Base-by-base conservation (phyloP, 352 stramenopile species). In the Chrysophaeum taylorii region DNA sequence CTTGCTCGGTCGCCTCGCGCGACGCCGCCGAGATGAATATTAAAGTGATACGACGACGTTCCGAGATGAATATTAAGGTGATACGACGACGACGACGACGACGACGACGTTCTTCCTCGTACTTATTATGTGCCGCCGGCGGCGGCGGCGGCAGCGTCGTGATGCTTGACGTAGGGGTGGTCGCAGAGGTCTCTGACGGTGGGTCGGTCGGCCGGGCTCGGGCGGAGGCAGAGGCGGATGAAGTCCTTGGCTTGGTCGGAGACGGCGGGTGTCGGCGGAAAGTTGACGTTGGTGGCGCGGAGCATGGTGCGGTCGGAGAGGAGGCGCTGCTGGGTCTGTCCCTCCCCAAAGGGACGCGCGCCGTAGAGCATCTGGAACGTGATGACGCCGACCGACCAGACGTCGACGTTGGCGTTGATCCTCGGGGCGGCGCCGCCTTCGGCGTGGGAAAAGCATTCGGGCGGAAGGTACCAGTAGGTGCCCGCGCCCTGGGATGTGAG, bases 391-490 rank as follows among this genome's bases (percentile, higher is more conserved):
- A 94, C 84, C 16, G 82, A 91, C 90, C 90, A 96, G 4, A 95
- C 89, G 79, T 96, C 91, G 0, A 96, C 89, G 79, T 95, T 92
- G 72, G 84, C 87, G 57, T 82, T 89, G 63, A 81, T 79, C 18
- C 57, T 61, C 39, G 77, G 64, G n/a, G n/a, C n/a, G 18, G 64
- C 29, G 61, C 39, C 74, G 54, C 76, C 76, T 62, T 83, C 73
- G 50, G 82, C 79, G 25, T 78, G 85, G 25, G 86, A 70, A 73
- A 96, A 96, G 76, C 90, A 96, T 78, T 96, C 91, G 23, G 91
- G 91, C n/a, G 91, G 91, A 25, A 96, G 78, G 74, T 96, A 96
- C 89, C 89, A 96, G 76, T 96, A 96, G 14, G 91, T 96, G 29
- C 91, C 91, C 27, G 90, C 89, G 36, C 89, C 90, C 80, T 94